phyloP scores from a whole-genome alignment of 345 rosid species.

The Populus pruinosa region DNA sequence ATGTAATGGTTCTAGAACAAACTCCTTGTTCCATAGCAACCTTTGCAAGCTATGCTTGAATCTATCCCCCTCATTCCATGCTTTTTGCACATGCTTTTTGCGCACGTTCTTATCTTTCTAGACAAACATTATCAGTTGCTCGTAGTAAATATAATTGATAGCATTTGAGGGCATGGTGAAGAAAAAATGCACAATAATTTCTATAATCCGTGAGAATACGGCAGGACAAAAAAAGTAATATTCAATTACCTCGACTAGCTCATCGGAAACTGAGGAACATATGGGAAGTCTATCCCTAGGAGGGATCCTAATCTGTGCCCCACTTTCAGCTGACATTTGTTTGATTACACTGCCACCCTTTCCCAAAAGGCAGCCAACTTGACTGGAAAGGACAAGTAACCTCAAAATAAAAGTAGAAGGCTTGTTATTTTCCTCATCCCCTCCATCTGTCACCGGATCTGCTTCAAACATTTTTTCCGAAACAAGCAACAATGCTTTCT shows the following conservation, averaged over 20 bases:
- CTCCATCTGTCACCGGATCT: conserved; percentile 30
- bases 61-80: not conserved
- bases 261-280: conserved; percentile 52
- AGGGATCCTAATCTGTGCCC: conserved; percentile 64
- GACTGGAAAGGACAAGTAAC: conserved; percentile 56
- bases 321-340: conserved; percentile 57
- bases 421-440: conserved; percentile 35
- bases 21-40: too few species aligned
- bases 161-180: not conserved
- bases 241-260: conserved; percentile 54
- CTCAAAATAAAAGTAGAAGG: conserved; percentile 35
- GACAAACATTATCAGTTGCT: too few species aligned
- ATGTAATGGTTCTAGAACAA: too few species aligned
- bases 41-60: too few species aligned
- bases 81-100: not conserved
- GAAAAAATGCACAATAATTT: not conserved
- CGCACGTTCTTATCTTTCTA: not conserved
- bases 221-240: not conserved
- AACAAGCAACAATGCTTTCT: conserved; percentile 55
- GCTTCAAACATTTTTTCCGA: conserved; percentile 52
- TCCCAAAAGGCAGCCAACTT: conserved; percentile 66
- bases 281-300: conserved; percentile 61
- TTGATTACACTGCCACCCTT: conserved; percentile 64
- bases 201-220: not conserved
- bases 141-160: not conserved